Evolutionary conservation across 2,329 filamentous ascomycete genomes (phyloP), one percentile per base, ranked within the genome.

Genomic region (Drechslerella dactyloides): DNA sequence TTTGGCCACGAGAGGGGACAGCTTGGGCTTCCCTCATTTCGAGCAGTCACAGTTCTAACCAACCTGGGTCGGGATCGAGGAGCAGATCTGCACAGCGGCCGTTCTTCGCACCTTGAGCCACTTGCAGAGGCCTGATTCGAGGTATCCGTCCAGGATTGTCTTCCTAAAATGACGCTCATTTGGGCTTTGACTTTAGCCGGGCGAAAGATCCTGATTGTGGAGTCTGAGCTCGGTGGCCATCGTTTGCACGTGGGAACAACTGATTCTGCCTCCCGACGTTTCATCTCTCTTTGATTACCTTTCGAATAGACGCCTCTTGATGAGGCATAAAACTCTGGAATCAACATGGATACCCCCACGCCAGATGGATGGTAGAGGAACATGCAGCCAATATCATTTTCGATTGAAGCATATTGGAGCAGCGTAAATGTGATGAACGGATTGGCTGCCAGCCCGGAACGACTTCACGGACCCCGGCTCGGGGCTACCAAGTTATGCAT

Each of bases 271-370:
- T 64, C 21, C 66, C 59, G 40, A 56, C 54, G 66, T 64, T 70
- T 60, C 57, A 70, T 70, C 58, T 63, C 59, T 70, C 23, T 48
- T 56, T 46, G 54, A 59, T 58, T 59, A 59, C 55, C 63, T 37
- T 35, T 52, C 11, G 19, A 60, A 68, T 51, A 69, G 53, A 69
- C 61, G 54, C 35, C 54, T 62, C 30, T 57, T 42, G 7, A 46
- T 69, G 58, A 70, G 65, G 60, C 55, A 72, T 72, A 64, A 72
- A 63, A 55, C 44, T 44, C 35, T 48, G 35, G 5, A 60, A 64
- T 56, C 59, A 72, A 60, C 66, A 72, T 60, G 66, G 65, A 62
- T 64, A 17, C 54, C 66, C 66, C 66, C 66, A 72, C 60, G 60
- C 60, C 19, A 17, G 6, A 4, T 37, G 37, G 27, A 33, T 33